Evolutionary conservation across 768 basidiomycete species (phyloP), one percentile per base, ranked within the genome.

Genomic region (Boletus coccyginus): DNA sequence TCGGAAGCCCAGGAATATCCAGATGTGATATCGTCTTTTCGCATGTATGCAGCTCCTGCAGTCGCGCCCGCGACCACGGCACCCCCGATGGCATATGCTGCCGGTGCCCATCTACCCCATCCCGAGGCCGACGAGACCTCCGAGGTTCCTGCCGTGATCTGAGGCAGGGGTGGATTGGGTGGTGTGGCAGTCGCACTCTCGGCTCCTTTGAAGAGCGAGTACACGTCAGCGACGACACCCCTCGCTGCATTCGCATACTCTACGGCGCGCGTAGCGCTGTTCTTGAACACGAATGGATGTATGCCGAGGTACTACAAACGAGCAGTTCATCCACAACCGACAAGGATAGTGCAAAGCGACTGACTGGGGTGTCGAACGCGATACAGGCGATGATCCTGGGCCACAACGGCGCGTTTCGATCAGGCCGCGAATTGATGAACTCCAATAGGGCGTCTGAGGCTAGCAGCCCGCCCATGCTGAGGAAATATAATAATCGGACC

Each of bases 391-490:
- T 81, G 53, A 97, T 88, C 50, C 82, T 85, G 2, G 94, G 95
- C 94, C 94, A 98, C 6, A 96, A 71, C 0, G 89, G 85, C 3
- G 84, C 84, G 12, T 72, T 67, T 48, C 74, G 74, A 60, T 91
- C 86, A 7, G 88, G 84, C 21, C 88, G 78, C 32, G 86, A 77
- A 16, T 81, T 78, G 36, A 83, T 74, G 55, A 97, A 89, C 65
- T 86, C 88, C 29, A 87, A 71, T 32, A 94, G 72, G 5, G 90
- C 83, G 64, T 98, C 95, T 3, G 94, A 92, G 29, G 88, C 88
- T 3, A 98, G 79, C 21, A 97, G 74, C 3, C 94, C 94, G 21
- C 94, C 94, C 94, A 97, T 97, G 67, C 94, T 95, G 63, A 16
- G 43, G 47, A 55, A n/a, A 47, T 32, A 5, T 35, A 29, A 35